Evolutionary conservation across 78 protist species (phyloP).

Genomic region (Thecamonas trahens): DNA sequence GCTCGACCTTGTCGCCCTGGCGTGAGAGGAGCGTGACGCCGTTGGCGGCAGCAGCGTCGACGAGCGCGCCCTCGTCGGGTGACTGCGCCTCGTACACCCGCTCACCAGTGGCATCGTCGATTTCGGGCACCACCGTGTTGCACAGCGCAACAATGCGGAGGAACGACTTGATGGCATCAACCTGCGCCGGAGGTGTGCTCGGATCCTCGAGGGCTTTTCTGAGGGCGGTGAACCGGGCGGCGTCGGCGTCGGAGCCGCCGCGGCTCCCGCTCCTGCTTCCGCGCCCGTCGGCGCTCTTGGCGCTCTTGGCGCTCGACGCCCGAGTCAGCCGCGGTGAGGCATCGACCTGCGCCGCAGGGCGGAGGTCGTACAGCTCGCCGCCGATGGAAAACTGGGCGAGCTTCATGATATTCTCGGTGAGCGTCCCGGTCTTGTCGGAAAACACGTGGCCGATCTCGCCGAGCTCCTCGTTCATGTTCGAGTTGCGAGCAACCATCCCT

Average conservation of each 20-base stretch:
- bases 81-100: conserved; percentile 31
- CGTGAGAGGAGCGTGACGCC: not conserved
- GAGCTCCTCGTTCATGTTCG: conserved; percentile 36
- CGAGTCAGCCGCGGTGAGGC: no score
- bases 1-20: not conserved
- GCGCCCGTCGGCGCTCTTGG: no score
- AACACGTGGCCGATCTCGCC: conserved; percentile 30
- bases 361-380: no score
- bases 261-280: no score
- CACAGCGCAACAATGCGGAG: conserved; percentile 69
- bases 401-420: conserved; percentile 35
- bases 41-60: conserved; percentile 33
- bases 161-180: conserved; percentile 13
- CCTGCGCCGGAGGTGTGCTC: not conserved
- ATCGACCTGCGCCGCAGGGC: no score
- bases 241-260: no score
- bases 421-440: conserved; percentile 61
- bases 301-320: no score
- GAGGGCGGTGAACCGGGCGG: conserved; percentile 2
- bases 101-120: not conserved
- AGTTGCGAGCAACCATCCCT: not conserved
- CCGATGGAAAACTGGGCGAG: not conserved
- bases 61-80: conserved; percentile 81
- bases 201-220: conserved; percentile 6
- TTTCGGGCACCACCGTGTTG: conserved; percentile 66